These are phyloP conservation scores for Penicillium antarcticum DNA, from an alignment of 495 filamentous ascomycete species.

Conservation along the genomic window DNA sequence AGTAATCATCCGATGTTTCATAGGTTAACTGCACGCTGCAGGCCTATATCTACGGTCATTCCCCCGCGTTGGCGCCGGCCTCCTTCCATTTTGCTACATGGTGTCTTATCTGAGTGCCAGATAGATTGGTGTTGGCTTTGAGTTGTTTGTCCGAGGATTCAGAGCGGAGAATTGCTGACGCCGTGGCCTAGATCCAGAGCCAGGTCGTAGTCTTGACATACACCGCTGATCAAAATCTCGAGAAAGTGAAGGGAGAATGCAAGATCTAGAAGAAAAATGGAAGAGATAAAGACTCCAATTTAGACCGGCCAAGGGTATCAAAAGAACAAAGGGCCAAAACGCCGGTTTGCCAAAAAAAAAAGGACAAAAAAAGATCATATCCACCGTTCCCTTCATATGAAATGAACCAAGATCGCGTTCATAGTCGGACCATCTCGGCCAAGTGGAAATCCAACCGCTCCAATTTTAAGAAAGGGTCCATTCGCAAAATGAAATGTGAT, in stretches of 20 bases:
- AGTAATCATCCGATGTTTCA: not conserved
- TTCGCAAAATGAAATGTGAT: constrained; percentile 2
- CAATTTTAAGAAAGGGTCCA: not conserved
- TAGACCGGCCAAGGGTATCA: constrained; percentile 19
- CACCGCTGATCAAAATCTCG: not conserved
- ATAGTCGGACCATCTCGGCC: not conserved
- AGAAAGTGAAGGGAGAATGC: not conserved
- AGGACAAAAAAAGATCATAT: not conserved
- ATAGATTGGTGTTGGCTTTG: not conserved
- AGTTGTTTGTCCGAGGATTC: not conserved
- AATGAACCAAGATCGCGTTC: not conserved
- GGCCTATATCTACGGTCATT: not conserved
- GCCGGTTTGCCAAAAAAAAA: constrained; percentile 7
- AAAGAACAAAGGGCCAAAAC: constrained; percentile 16
- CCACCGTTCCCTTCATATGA: constrained; percentile 2
- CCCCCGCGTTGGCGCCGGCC: not conserved
- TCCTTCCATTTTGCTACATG: not conserved
- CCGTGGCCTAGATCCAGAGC: not conserved
- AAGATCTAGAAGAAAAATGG: not conserved
- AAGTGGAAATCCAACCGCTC: not conserved
- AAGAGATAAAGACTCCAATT: constrained; percentile 7
- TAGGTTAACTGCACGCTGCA: not conserved
- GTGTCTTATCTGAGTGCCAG: not conserved
- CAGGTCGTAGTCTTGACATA: not conserved
- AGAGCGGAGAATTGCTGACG: not conserved